phyloP scores from a whole-genome alignment of 768 basidiomycete species.

The Rubroboletus pulcherrimus region DNA sequence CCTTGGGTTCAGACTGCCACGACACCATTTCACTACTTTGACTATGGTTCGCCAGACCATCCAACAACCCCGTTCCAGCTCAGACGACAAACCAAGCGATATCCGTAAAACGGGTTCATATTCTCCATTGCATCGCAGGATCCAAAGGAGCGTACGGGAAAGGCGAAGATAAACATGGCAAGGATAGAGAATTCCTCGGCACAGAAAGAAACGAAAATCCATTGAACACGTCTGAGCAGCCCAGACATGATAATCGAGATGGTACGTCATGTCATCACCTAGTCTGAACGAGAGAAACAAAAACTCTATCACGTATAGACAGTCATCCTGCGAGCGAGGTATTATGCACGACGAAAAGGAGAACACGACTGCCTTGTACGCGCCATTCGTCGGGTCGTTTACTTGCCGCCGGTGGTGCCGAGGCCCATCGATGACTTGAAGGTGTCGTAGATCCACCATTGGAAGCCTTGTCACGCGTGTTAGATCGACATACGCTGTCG shows the following conservation, averaged over 20 bases:
- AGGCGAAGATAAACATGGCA: background rate
- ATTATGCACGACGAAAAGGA: constrained; percentile 2
- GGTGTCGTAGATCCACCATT: constrained; percentile 92
- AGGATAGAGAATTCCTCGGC: background rate
- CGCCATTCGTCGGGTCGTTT: constrained; percentile 24
- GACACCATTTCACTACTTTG: too few species aligned
- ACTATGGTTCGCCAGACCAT: background rate
- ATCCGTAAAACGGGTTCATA: background rate
- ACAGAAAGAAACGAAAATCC: background rate
- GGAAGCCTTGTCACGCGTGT: constrained; percentile 54
- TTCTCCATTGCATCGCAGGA: constrained; percentile 1
- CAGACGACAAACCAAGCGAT: background rate
- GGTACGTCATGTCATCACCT: constrained; percentile 8
- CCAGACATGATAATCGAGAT: background rate
- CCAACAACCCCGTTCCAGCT: background rate
- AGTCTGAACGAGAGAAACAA: constrained; percentile 5
- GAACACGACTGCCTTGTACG: background rate
- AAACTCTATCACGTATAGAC: constrained; percentile 14
- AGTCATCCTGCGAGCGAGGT: constrained; percentile 10
- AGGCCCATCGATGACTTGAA: constrained; percentile 84
- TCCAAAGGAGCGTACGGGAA: background rate
- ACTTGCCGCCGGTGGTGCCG: constrained; percentile 88
- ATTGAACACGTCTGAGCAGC: background rate
- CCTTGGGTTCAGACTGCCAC: too few species aligned
- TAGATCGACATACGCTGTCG: background rate